Evolutionary conservation across 2,329 filamentous ascomycete species (phyloP), one percentile per base, ranked within the genome.

Genomic region (Arthrocladium fulminans): DNA sequence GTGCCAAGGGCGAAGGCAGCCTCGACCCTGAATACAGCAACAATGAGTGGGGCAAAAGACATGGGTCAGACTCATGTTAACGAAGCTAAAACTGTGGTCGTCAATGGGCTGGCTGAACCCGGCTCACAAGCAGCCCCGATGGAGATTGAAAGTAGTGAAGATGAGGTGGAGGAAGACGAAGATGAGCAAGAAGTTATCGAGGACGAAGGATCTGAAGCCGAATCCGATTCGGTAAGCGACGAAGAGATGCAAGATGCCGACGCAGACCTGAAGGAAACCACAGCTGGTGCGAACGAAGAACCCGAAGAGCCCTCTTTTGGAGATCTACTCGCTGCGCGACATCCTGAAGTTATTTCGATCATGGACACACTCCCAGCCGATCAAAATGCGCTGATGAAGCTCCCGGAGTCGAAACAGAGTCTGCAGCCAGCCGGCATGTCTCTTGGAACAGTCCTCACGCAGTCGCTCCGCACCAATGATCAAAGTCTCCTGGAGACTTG

Each of bases 381-480:
- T 30, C 65, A 74, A 32, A 67, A 71, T 41, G 62, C 69, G 15
- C 63, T 67, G 30, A 23, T 51, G 3, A 29, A 37, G 4, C 61
- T 70, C 8, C 65, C 70, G 38, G 65, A 44, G 24, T 49, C 51
- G 30, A 66, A 61, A 44, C 71, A 70, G 32, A 66, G 69, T 47
- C 71, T 84, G 52, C 74, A 75, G 15, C 84, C 83, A 10, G 82
- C 81, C 10, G 82, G 84, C 51, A 81, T 87, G 51, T 95, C 90
- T 5, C 79, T 98, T 44, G 84, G 86, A 41, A 95, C 88, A 3
- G 88, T 96, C n/a, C 81, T 98, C 51, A 83, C 88, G 12, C 90
- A 97, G 67, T 88, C 92, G 4, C 81, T 98, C 49, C 85, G 84
- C 60, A 96, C 89, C 52, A 92, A 96, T 67, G 92, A 98, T 69